phyloP scores from a whole-genome alignment of 768 basidiomycete genomes.

The Mycena olivaceomarginata region DNA sequence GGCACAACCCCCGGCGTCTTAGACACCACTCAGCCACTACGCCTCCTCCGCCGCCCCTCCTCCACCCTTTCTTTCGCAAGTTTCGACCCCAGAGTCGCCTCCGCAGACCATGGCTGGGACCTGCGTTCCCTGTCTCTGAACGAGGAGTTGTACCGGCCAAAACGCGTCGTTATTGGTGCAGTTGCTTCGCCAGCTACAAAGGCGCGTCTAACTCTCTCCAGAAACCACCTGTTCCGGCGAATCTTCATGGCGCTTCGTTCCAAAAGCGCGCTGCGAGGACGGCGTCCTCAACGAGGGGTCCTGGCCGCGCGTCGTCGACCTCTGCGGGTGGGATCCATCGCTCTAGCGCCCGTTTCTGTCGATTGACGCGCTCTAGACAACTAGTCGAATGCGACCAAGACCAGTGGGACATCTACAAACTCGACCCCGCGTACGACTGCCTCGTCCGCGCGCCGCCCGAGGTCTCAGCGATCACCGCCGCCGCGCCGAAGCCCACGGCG shows the following conservation, averaged over 20 bases:
- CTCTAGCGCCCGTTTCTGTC: slow-evolving; percentile 25
- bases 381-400: slow-evolving; percentile 76
- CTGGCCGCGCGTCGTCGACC: slow-evolving; percentile 80
- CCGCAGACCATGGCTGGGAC: slow-evolving; percentile 58
- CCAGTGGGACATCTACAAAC: slow-evolving; percentile 92
- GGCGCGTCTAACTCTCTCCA: neutral
- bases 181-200: neutral
- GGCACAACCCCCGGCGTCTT: slow-evolving; percentile 79
- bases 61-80: slow-evolving; percentile 82
- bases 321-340: slow-evolving; percentile 79
- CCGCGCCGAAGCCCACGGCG: slow-evolving; percentile 39
- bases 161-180: slow-evolving; percentile 80
- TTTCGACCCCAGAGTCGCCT: slow-evolving; percentile 83
- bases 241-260: slow-evolving; percentile 86
- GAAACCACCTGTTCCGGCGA: slow-evolving; percentile 73
- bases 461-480: slow-evolving; percentile 56
- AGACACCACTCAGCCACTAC: slow-evolving; percentile 74
- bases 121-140: slow-evolving; percentile 64
- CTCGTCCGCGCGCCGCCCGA: slow-evolving; percentile 67
- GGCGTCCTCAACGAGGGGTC: slow-evolving; percentile 79
- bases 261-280: slow-evolving; percentile 75
- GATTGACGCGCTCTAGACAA: slow-evolving; percentile 59
- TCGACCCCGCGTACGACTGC: slow-evolving; percentile 86
- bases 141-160: slow-evolving; percentile 72
- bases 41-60: slow-evolving; percentile 76